Evolutionary conservation across 1,139 yeast genomes (phyloP), one percentile per base, ranked within the genome.

Genomic region (Yamadazyma sp.): DNA sequence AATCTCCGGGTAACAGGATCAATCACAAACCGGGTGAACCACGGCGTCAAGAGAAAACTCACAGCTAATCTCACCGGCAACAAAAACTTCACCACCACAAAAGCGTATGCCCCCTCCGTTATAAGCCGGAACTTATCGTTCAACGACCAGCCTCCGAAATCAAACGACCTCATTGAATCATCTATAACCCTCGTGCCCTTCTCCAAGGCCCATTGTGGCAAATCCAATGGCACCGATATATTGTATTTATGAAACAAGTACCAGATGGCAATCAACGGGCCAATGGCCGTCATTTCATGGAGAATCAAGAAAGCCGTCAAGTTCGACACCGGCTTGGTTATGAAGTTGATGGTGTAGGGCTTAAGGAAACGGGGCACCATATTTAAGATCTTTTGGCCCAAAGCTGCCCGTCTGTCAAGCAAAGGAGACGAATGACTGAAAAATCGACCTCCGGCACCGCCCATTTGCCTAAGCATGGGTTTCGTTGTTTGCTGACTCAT

Each of bases 31-130:
- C 70, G 61, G 6, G 90, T 86, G 50, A 84, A 80, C 69, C 73
- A 70, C 2, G 95, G 95, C 61, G 86, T 85, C 31, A 76, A 59
- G 33, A 72, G 55, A 36, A 85, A 58, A 34, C 86, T 79, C 14
- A 82, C 42, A 4, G 77, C 64, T 1, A 84, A 63, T 42, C 95
- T 63, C 2, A 82, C 48, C 0, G 92, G 95, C 48, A 82, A 60
- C 46, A 69, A 45, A 41, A 69, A 67, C 55, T 88, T 90, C 18
- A 88, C 92, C 9, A 86, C 63, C 2, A 87, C 89, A 54, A 85
- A 90, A 0, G 97, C 83, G 34, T 87, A 78, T 0, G 96, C 95
- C n/a, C 97, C 97, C 40, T 89, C 90, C 50, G 80, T 64, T 2
- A 87, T 69, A 24, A 84, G 61, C 33, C 64, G 65, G 24, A 84